Conservation (phyloP, 2,329 filamentous ascomycete species). For the Huntiella omanensis region DNA sequence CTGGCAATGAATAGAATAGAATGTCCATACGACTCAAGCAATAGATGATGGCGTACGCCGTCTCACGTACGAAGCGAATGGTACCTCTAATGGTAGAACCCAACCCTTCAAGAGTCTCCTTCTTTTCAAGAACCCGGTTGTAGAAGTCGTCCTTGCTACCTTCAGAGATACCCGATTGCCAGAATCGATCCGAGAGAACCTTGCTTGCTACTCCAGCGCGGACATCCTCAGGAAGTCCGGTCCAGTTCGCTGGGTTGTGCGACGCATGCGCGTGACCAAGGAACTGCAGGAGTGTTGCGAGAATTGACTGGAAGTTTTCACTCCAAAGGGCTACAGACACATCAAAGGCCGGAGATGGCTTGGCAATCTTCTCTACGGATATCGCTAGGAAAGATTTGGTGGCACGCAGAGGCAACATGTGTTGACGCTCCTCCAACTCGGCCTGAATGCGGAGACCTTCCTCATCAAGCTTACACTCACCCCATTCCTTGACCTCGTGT, state of each 20-base stretch:
- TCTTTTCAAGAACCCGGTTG: conserved; percentile 73
- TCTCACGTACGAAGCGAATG: conserved; percentile 76
- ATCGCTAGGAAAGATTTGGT: conserved; percentile 88
- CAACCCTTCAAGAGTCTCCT: conserved; percentile 76
- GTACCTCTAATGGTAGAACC: conserved; percentile 83
- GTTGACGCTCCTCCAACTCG: conserved; percentile 57
- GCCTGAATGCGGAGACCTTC: conserved; percentile 65
- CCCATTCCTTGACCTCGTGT: conserved; percentile 67
- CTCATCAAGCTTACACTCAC: conserved; percentile 52
- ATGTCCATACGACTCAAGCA: conserved; percentile 76
- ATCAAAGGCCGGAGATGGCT: conserved; percentile 51
- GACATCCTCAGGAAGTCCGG: conserved; percentile 55
- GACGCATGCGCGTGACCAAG: conserved; percentile 81
- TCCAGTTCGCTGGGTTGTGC: conserved; percentile 74
- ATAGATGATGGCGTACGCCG: conserved; percentile 84
- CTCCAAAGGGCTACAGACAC: conserved; percentile 71
- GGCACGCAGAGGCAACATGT: conserved; percentile 58
- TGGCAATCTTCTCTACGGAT: conserved; percentile 75
- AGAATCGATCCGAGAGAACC: conserved; percentile 86
- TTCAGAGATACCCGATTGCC: conserved; percentile 92
- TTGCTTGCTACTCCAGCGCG: conserved; percentile 50
- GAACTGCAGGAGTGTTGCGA: conserved; percentile 74
- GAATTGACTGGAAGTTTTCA: conserved; percentile 58
- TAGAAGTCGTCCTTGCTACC: conserved; percentile 97
- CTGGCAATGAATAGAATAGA: conserved; percentile 77